These are phyloP conservation scores for Hypoxylon intermedium DNA, from an alignment of 495 filamentous ascomycete species.

Conservation along the genomic window DNA sequence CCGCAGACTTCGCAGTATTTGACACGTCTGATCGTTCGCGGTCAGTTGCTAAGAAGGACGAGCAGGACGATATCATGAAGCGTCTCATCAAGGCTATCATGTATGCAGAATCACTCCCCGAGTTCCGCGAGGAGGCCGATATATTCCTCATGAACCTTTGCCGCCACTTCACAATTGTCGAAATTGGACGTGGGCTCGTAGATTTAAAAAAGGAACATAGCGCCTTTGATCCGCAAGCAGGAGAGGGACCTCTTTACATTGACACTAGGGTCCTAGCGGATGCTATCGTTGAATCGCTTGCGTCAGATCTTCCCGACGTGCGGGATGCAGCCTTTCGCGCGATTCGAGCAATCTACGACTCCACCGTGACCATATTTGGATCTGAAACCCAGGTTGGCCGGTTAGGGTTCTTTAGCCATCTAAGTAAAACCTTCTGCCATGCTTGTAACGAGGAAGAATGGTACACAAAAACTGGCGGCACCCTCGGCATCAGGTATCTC, in stretches of 20 bases:
- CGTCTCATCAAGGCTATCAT: constrained; percentile 88
- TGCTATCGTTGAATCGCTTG: constrained; percentile 83
- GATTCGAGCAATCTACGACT: constrained; percentile 76
- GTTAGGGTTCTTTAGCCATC: constrained; percentile 80
- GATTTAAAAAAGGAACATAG: constrained; percentile 74
- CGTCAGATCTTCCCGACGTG: constrained; percentile 78
- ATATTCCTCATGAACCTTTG: constrained; percentile 79
- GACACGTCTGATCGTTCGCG: constrained; percentile 77
- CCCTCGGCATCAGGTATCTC: constrained; percentile 83
- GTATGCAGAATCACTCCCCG: constrained; percentile 81
- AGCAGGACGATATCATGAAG: constrained; percentile 79
- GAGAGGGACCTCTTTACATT: constrained; percentile 84
- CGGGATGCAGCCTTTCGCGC: constrained; percentile 83
- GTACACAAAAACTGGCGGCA: constrained; percentile 94
- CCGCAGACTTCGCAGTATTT: constrained; percentile 65
- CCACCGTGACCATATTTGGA: constrained; percentile 83
- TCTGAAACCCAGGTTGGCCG: constrained; percentile 69
- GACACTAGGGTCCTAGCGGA: constrained; percentile 87
- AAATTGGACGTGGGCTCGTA: constrained; percentile 79
- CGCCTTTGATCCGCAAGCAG: constrained; percentile 80
- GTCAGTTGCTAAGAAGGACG: constrained; percentile 83
- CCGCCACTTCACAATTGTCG: constrained; percentile 89
- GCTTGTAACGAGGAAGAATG: constrained; percentile 96
- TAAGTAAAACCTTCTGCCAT: constrained; percentile 85
- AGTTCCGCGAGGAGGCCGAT: constrained; percentile 75